Conservation (phyloP, 2,329 filamentous ascomycete species). For the Pseudovirgaria hyperparasitica region DNA sequence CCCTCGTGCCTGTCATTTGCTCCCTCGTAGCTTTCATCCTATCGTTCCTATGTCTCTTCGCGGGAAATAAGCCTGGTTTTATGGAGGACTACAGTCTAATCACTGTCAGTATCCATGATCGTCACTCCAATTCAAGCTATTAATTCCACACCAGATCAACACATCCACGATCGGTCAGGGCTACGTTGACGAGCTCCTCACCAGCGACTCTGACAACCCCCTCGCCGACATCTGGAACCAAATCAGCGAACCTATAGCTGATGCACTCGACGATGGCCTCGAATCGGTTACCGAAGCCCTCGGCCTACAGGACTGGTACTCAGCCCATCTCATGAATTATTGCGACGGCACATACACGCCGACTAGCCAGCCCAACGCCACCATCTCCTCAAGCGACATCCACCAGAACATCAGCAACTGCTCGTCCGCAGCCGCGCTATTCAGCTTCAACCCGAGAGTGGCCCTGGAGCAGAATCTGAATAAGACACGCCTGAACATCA, state of each 20-base stretch:
- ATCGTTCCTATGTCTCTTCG: constrained; percentile 47
- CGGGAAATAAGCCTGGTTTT: constrained; percentile 42
- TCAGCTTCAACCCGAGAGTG: constrained; percentile 42
- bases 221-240: constrained; percentile 18
- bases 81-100: constrained; percentile 46
- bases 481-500: constrained; percentile 28
- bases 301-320: constrained; percentile 49
- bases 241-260: constrained; percentile 18
- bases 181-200: too few species aligned
- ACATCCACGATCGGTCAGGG: constrained; percentile 40
- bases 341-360: constrained; percentile 40
- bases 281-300: constrained; percentile 33
- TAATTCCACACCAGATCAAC: constrained; percentile 33
- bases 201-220: constrained; percentile 16
- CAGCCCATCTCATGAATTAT: constrained; percentile 46
- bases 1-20: constrained; percentile 37
- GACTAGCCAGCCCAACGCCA: constrained; percentile 28
- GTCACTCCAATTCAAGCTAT: neutral
- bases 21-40: constrained; percentile 44
- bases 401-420: constrained; percentile 41
- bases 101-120: constrained; percentile 28
- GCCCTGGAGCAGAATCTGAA: constrained; percentile 38
- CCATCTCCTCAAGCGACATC: constrained; percentile 27
- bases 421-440: constrained; percentile 40
- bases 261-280: constrained; percentile 29